Conservation (phyloP, 768 basidiomycete species). For the Mycena haematopus region DNA sequence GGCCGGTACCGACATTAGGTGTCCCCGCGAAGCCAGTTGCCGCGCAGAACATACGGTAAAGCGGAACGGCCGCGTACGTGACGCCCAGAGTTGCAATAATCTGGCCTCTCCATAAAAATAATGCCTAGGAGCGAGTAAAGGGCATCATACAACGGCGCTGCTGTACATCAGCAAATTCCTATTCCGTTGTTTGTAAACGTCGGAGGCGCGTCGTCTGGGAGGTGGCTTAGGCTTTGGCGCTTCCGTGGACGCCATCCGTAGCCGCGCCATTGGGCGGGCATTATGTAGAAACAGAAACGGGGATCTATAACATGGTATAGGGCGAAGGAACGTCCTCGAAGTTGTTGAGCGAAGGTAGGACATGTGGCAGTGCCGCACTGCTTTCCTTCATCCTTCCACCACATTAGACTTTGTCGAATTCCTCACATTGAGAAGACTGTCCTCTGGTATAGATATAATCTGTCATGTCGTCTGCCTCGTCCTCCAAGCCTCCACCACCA, state of each 20-base stretch:
- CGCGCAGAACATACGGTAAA: slow-evolving; percentile 98
- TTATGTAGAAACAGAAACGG: slow-evolving; percentile 2
- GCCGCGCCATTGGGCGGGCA: slow-evolving; percentile 18
- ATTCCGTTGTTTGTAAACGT: slow-evolving; percentile 62
- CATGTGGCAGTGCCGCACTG: slow-evolving; percentile 2
- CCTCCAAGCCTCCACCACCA: slow-evolving; percentile 34
- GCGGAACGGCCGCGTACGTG: slow-evolving; percentile 96
- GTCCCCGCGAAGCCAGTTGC: slow-evolving; percentile 97
- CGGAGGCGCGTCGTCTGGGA: slow-evolving; percentile 33
- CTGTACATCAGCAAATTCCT: slow-evolving; percentile 84
- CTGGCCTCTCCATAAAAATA: slow-evolving; percentile 46
- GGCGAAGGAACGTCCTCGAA: slow-evolving; percentile 6
- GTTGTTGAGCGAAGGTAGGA: slow-evolving; percentile 19
- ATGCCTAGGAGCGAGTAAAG: slow-evolving; percentile 4
- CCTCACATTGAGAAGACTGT: no score
- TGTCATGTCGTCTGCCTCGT: slow-evolving; percentile 33
- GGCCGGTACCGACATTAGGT: slow-evolving; percentile 86
- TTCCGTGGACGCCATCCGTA: slow-evolving; percentile 15
- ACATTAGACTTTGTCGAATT: no score
- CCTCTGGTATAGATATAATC: background rate
- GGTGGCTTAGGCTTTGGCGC: slow-evolving; percentile 22
- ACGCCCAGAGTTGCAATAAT: slow-evolving; percentile 80
- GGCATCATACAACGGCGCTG: slow-evolving; percentile 76
- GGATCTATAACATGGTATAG: slow-evolving; percentile 18
- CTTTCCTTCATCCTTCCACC: slow-evolving; percentile 14